Evolutionary conservation across 345 rosid species (phyloP), one percentile per base, ranked within the genome.

Genomic region (Acer negundo): DNA sequence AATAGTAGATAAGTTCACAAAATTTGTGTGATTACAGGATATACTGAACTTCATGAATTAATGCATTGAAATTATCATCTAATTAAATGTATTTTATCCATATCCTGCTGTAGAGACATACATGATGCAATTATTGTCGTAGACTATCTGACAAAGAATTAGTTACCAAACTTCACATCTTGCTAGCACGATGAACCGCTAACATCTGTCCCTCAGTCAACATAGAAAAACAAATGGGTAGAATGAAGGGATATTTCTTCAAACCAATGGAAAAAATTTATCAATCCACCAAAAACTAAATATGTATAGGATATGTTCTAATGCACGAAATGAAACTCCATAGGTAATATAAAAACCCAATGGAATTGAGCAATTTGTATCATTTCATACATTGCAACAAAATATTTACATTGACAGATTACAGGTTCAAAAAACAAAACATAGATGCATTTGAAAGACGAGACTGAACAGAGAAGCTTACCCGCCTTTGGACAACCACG

Each of bases 401-500:
- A 28, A 67, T 49, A 68, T 68, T 71, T 59, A 69, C 1, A 24
- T 26, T 35, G 24, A 35, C 6, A 7, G 2, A 20, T 26, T 4
- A 20, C 3, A 42, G 67, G 75, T 19, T 3, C 31, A 65, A 8
- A 49, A 49, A 24, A 47, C 40, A 58, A 47, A 51, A 77, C 65
- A 40, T 42, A 42, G 17, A 4, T 6, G 7, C 10, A 6, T 2
- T 19, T 16, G 19, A 24, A 62, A 38, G 67, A 51, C 5, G 59
- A 71, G 23, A 67, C 3, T 19, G 78, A 78, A 70, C n/a, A 67
- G 58, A 80, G 75, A 82, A 79, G 59, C 78, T n/a, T 87, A 95
- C 97, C 92, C 92, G 85, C 85, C 97, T 90, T 80, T 93, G 97
- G 83, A 93, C 97, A 79, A 93, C 97, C 80, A 87, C 89, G 22